Evolutionary conservation across 2,329 filamentous ascomycete species (phyloP).

Genomic region (Fusarium verticillioides): DNA sequence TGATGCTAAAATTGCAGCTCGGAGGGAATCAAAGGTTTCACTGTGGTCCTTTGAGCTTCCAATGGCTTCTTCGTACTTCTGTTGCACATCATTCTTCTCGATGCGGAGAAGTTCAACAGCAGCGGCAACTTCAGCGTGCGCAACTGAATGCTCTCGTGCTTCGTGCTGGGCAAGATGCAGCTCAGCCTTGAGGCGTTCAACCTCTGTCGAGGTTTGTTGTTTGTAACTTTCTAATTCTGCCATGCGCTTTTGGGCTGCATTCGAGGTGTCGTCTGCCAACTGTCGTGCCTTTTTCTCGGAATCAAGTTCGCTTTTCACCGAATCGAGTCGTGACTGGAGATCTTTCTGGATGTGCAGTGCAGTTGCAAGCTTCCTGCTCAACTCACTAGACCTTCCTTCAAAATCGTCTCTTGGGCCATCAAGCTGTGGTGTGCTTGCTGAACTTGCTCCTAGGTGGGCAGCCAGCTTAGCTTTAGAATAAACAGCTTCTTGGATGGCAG

Average conservation of each 20-base stretch:
- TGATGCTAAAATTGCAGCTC: conserved; percentile 81
- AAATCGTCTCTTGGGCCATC: conserved; percentile 72
- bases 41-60: conserved; percentile 76
- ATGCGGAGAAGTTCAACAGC: conserved; percentile 79
- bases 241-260: conserved; percentile 84
- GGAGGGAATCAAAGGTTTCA: conserved; percentile 77
- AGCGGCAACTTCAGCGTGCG: conserved; percentile 79
- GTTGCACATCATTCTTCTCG: conserved; percentile 83
- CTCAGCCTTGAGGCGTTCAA: conserved; percentile 87
- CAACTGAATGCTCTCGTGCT: conserved; percentile 83
- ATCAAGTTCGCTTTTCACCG: conserved; percentile 75
- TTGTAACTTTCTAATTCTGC: conserved; percentile 85
- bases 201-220: conserved; percentile 84
- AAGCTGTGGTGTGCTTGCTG: conserved; percentile 67
- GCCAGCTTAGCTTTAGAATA: conserved; percentile 95
- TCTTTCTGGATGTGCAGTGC: conserved; percentile 83
- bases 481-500: conserved; percentile 92
- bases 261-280: conserved; percentile 87
- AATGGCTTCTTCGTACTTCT: conserved; percentile 73
- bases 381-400: conserved; percentile 67
- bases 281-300: conserved; percentile 84
- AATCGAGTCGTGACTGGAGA: conserved; percentile 80
- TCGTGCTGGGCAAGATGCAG: conserved; percentile 82
- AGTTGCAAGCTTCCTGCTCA: conserved; percentile 84
- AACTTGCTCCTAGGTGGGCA: conserved; percentile 75